Evolutionary conservation across 2,329 filamentous ascomycete genomes (phyloP), one percentile per base, ranked within the genome.

Genomic region (Aspergillus spinulosporus): DNA sequence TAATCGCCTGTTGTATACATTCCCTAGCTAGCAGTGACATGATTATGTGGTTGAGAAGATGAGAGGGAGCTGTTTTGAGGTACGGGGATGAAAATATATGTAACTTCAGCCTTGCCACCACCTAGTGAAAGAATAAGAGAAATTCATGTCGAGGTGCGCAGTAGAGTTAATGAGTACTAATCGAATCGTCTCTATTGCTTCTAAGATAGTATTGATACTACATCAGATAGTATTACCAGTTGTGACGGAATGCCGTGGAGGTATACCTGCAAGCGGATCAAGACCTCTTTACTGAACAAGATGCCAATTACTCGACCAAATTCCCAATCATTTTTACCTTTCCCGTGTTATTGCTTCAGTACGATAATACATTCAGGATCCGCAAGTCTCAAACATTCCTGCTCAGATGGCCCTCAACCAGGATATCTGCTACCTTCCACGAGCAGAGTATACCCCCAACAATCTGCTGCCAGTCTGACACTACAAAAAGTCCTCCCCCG

Each of bases 391-490:
- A 14, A n/a, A 39, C 4, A 37, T n/a, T 11, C 3, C 14, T 11
- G 5, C 32, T 11, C 31, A 40, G n/a, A 53, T 53, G 43, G 21
- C 12, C n/a, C 28, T 32, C 12, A 36, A 4, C 5, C 43, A 43
- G 29, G 40, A 40, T 29, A 31, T 43, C 6, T 53, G 40, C 44
- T 53, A 53, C 28, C 32, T 53, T 1, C 32, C 43, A 47, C 34
- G 40, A 39, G 47, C 43, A 21, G 15, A 21, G 21, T 36, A 57
- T 44, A 42, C 54, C 3, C 54, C 54, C 6, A 51, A 49, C 42
- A 56, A 45, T 42, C 11, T 47, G 14, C 42, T 56, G 11, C 54
- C 42, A 5, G 29, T 57, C 15, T 29, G 48, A 40, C 48, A 57
- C 32, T 57, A 57, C 29, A n/a, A 29, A 36, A 48, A 52, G 21